These are phyloP conservation scores for Schizochytrium sp. DNA, from an alignment of 108 stramenopile genomes.

Conservation along the genomic window DNA sequence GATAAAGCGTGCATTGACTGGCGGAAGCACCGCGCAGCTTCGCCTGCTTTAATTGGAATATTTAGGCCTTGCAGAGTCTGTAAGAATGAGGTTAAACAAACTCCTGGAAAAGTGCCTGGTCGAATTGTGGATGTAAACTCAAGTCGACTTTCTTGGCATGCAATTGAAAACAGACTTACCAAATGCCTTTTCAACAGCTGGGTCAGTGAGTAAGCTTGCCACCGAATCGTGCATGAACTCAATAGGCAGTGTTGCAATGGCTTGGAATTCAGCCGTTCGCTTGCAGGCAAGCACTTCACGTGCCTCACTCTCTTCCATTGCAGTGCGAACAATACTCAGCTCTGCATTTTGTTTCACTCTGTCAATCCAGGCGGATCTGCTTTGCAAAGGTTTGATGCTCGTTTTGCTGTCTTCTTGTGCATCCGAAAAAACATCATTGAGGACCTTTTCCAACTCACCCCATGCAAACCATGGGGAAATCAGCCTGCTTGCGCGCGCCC, in stretches of 20 bases:
- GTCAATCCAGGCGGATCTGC: too few species aligned
- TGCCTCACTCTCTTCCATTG: background rate
- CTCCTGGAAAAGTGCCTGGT: background rate
- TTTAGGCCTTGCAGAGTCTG: background rate
- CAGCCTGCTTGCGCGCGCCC: background rate
- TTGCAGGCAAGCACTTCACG: background rate
- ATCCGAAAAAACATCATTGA: background rate
- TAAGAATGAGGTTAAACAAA: background rate
- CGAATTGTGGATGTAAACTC: background rate
- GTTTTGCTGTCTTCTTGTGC: too few species aligned
- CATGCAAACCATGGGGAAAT: conserved; percentile 18
- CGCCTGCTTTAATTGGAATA: background rate
- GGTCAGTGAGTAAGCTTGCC: background rate
- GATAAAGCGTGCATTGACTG: background rate
- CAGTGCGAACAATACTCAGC: background rate
- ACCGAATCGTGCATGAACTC: background rate
- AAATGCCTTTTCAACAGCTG: background rate
- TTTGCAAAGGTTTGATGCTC: too few species aligned
- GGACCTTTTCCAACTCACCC: background rate
- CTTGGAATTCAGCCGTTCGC: background rate
- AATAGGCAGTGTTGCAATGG: background rate
- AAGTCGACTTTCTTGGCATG: background rate
- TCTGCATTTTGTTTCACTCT: background rate
- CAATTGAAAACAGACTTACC: background rate
- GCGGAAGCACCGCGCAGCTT: conserved; percentile 12